Percentiles rank a stretch among this genome's conserved stretches.
These are phyloP conservation scores for Fusarium chaquense DNA, from an alignment of 2,329 filamentous ascomycete genomes.

Conservation along the genomic window DNA sequence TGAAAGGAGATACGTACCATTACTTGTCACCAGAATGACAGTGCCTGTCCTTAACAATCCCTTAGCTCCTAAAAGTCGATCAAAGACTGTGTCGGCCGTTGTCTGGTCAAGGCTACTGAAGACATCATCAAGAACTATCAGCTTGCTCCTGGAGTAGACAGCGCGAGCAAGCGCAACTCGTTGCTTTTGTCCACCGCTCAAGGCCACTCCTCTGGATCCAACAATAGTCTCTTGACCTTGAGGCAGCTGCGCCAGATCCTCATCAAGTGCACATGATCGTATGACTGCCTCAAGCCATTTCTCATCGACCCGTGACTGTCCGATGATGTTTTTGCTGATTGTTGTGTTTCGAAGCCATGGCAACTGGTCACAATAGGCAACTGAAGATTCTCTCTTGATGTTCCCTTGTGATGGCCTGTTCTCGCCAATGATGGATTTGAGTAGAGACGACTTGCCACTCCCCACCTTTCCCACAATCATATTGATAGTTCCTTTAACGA, in stretches of 20 bases:
- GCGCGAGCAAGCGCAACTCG: constrained; percentile 61
- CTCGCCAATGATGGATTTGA: constrained; percentile 56
- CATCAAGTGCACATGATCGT: constrained; percentile 51
- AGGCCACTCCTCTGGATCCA: constrained; percentile 56
- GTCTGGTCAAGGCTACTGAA: constrained; percentile 60
- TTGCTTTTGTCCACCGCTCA: constrained; percentile 61
- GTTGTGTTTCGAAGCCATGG: constrained; percentile 59
- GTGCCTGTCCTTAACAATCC: constrained; percentile 58
- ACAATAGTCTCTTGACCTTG: constrained; percentile 53
- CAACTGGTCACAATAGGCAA: constrained; percentile 59
- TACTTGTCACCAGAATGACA: constrained; percentile 43
- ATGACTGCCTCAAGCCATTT: constrained; percentile 50
- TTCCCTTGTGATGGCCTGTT: constrained; percentile 44
- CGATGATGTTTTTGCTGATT: constrained; percentile 56
- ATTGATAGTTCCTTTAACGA: constrained; percentile 46
- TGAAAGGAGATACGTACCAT: not conserved
- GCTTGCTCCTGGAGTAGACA: constrained; percentile 55
- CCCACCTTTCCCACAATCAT: constrained; percentile 58
- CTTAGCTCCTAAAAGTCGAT: constrained; percentile 54
- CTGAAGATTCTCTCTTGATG: constrained; percentile 43
- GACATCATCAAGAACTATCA: constrained; percentile 61
- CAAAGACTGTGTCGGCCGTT: constrained; percentile 58
- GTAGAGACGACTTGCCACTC: constrained; percentile 58
- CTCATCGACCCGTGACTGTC: constrained; percentile 44
- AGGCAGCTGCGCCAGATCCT: constrained; percentile 51